Base-by-base conservation (phyloP, 2,329 filamentous ascomycete species). In the Catunica adiposa region DNA sequence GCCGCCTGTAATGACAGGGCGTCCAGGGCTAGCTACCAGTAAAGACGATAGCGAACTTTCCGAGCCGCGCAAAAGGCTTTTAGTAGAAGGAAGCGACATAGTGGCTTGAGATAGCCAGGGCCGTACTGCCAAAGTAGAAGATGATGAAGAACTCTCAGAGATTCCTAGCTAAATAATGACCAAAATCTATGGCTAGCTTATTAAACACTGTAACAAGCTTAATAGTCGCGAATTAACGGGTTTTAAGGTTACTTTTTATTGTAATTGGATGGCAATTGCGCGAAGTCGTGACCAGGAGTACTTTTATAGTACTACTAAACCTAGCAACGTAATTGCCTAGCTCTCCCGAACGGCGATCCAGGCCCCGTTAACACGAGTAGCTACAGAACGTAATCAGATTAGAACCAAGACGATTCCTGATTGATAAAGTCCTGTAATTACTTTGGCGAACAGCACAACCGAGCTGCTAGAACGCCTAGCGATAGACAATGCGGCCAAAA, bases 371-470 rank as follows among this genome's bases (percentile, higher is more conserved):
- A 11, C 29, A 47, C 53, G 34, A 20, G 42, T 26, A 42, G 20
- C 40, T 9, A 14, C 11, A 11, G 31, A 23, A 23, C 42, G 37
- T 56, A 58, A 58, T 58, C 56, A 56, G 56, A 58, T 58, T 22
- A 26, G 22, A n/a, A 42, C n/a, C 38, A 56, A 23, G 6, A 38
- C 5, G 29, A 25, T 22, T 56, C 53, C 31, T 53, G 56, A 58
- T 58, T 58, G 56, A 58, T 58, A 58, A 56, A 54, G 31, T 51
- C 22, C 29, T 23, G 44, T 11, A 34, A 11, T 11, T 34, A 11
- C 5, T 34, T 29, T n/a, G 48, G 20, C 47, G 48, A 4, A 31
- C n/a, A 48, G 52, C 34, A 51, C 23, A 29, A 23, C 37, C 37
- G 9, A 29, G 31, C 29, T 37, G 50, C 50, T 31, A 11, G 29